Percentiles rank a stretch among this genome's conserved stretches.
Evolutionary conservation across 768 basidiomycete species (phyloP).

Genomic region (Termitomyces sp.): DNA sequence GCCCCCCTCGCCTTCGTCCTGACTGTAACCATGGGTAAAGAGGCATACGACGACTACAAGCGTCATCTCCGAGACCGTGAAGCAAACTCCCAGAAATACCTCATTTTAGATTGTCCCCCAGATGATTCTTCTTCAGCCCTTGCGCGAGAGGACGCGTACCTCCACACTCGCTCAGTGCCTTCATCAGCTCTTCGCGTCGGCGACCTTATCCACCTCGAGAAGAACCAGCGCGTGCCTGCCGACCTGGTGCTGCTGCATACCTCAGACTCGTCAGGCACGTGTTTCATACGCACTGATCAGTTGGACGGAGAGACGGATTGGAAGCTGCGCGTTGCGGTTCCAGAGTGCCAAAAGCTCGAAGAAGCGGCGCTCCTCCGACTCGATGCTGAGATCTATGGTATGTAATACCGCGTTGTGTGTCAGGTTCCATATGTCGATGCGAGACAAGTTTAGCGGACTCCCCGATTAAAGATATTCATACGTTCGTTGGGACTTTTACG

Average conservation of each 20-base stretch:
- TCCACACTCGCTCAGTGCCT: conserved; percentile 65
- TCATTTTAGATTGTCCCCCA: conserved; percentile 61
- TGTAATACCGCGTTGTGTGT: conserved; percentile 14
- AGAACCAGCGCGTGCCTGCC: conserved; percentile 96
- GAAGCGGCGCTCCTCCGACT: conserved; percentile 53
- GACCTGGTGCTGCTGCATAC: conserved; percentile 89
- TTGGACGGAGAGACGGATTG: conserved; percentile 99
- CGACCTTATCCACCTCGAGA: conserved; percentile 87
- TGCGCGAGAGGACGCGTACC: conserved; percentile 33
- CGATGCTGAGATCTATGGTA: conserved; percentile 89
- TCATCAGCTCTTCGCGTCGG: conserved; percentile 88
- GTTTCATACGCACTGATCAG: conserved; percentile 97
- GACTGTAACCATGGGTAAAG: conserved; percentile 95
- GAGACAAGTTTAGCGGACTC: conserved; percentile 63
- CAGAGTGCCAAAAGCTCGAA: conserved; percentile 70
- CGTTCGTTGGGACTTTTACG: conserved; percentile 91
- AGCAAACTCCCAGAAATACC: conserved; percentile 92
- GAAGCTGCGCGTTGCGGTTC: conserved; percentile 91
- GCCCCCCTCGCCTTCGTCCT: conserved; percentile 96
- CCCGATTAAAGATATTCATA: conserved; percentile 95
- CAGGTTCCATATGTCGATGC: conserved; percentile 13
- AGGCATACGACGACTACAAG: conserved; percentile 98
- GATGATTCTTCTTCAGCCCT: conserved; percentile 29
- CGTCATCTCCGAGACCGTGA: conserved; percentile 88
- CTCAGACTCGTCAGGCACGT: conserved; percentile 85